Conservation (phyloP, 495 filamentous ascomycete species). For the Lasiosphaeria miniovina region DNA sequence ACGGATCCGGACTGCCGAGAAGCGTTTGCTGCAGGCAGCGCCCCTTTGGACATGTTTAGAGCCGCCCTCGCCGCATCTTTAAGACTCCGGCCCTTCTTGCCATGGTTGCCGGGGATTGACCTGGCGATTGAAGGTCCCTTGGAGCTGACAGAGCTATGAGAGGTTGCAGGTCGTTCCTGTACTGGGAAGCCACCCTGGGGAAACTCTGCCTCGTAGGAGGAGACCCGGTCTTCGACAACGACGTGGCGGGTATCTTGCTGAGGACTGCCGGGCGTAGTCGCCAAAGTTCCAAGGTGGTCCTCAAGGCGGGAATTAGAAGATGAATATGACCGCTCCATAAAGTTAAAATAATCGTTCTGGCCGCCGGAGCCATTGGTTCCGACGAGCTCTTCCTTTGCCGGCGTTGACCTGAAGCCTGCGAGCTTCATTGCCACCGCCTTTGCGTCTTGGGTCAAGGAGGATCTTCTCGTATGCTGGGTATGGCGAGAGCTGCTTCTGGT, state of each 20-base stretch:
- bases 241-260: not conserved
- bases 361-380: constrained; percentile 3
- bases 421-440: constrained; percentile 30
- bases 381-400: constrained; percentile 11
- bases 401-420: constrained; percentile 16
- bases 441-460: constrained; percentile 29
- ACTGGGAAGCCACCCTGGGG: not conserved
- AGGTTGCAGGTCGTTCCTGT: constrained; percentile 17
- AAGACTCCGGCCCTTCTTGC: constrained; percentile 24
- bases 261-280: not conserved
- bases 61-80: constrained; percentile 28
- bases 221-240: not conserved
- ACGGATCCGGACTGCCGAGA: constrained; percentile 3
- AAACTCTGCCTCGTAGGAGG: not conserved
- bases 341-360: constrained; percentile 27
- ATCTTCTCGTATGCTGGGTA: constrained; percentile 21
- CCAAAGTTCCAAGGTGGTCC: not conserved
- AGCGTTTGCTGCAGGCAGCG: constrained; percentile 2
- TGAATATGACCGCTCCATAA: constrained; percentile 19
- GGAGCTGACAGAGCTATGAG: constrained; percentile 19
- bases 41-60: constrained; percentile 18
- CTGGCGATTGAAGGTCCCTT: constrained; percentile 17
- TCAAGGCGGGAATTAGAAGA: not conserved
- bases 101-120: constrained; percentile 15
- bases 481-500: constrained; percentile 22